phyloP scores from a whole-genome alignment of 352 stramenopile genomes.

The Phytophthora vignae region DNA sequence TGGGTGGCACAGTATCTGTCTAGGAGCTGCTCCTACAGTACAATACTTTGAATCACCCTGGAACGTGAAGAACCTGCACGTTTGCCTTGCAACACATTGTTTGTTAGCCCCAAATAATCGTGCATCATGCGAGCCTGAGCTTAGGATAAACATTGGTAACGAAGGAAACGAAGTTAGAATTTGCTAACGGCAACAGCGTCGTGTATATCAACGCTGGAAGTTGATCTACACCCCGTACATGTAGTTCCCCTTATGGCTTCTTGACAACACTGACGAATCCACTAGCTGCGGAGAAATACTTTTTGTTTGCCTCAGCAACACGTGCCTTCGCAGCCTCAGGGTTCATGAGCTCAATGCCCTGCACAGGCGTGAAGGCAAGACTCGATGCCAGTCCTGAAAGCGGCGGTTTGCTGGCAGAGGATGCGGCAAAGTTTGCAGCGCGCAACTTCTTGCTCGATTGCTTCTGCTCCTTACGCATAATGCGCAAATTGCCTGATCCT shows the following conservation, averaged over 20 bases:
- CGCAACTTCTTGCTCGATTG: slow-evolving; percentile 94
- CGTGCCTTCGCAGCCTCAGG: slow-evolving; percentile 93
- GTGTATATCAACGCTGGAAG: slow-evolving; percentile 1
- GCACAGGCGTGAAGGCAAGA: slow-evolving; percentile 97
- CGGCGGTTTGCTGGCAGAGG: slow-evolving; percentile 53
- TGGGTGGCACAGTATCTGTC: neutral
- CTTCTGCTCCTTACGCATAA: slow-evolving; percentile 92
- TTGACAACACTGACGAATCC: slow-evolving; percentile 96
- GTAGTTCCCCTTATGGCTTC: slow-evolving; percentile 45
- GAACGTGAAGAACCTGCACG: neutral
- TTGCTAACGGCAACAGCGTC: too few relatives aligned
- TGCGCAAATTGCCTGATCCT: slow-evolving; percentile 89
- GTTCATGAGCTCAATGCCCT: slow-evolving; percentile 98
- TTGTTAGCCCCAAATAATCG: too few relatives aligned
- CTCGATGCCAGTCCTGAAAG: slow-evolving; percentile 94
- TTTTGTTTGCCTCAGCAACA: slow-evolving; percentile 96
- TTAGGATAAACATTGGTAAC: too few relatives aligned
- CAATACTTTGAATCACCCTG: too few relatives aligned
- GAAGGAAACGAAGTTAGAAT: too few relatives aligned
- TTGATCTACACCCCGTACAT: neutral
- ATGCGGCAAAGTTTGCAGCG: slow-evolving; percentile 85
- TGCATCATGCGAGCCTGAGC: too few relatives aligned
- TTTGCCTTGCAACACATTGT: too few relatives aligned
- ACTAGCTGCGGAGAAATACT: slow-evolving; percentile 96
- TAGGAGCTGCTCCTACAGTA: neutral